Conservation (phyloP, 495 filamentous ascomycete species). For the Pseudoneurospora amorphoporcata region DNA sequence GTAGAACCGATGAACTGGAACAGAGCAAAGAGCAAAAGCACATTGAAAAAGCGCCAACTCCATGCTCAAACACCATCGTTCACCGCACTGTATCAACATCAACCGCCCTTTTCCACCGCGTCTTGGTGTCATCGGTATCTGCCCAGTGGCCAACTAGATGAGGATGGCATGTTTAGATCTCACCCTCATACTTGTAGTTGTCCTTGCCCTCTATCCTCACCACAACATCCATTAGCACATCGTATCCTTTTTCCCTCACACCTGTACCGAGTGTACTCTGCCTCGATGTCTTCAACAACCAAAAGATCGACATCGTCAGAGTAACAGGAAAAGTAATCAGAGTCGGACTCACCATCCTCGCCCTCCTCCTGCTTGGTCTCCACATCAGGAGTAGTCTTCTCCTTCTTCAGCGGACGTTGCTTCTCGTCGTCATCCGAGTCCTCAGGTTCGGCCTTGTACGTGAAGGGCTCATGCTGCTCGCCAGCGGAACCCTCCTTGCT, state of each 20-base stretch:
- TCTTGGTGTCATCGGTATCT: not conserved
- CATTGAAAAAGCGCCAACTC: not conserved
- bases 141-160: not conserved
- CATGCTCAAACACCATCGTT: not conserved
- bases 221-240: not conserved
- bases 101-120: not conserved
- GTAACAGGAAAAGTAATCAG: conserved; percentile 9
- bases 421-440: not conserved
- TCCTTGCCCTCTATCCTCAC: not conserved
- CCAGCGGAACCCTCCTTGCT: not conserved
- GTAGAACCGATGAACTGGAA: not conserved
- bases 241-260: not conserved
- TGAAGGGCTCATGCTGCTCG: not conserved
- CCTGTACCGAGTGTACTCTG: not conserved
- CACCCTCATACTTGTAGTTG: not conserved
- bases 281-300: not conserved
- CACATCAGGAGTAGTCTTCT: not conserved
- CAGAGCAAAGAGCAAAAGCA: not conserved
- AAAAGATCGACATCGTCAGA: not conserved
- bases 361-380: not conserved
- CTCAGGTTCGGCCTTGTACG: not conserved
- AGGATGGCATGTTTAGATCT: not conserved
- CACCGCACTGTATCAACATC: not conserved
- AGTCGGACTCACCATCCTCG: conserved; percentile 10
- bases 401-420: not conserved